Conservation (phyloP, 208 protist genomes). For the Giardia muris region DNA sequence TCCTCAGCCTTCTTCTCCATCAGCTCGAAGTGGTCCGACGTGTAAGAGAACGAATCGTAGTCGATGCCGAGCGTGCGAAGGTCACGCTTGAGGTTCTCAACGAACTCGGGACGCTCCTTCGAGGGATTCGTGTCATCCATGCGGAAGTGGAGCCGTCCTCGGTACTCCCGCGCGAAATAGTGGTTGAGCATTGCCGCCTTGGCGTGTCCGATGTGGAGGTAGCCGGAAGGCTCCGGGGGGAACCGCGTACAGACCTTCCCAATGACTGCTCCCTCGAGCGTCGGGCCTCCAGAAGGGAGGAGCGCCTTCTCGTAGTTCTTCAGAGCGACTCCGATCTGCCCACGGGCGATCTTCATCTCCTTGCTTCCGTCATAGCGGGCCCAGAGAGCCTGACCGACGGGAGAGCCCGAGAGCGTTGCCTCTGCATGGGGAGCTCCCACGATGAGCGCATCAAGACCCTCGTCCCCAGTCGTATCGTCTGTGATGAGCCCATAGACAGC, state of each 20-base stretch:
- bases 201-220: slow-evolving; percentile 86
- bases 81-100: slow-evolving; percentile 77
- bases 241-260: slow-evolving; percentile 72
- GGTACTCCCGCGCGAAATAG: slow-evolving; percentile 75
- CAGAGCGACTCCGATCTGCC: neutral
- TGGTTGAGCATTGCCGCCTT: slow-evolving; percentile 91
- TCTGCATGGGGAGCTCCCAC: neutral
- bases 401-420: neutral
- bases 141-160: slow-evolving; percentile 85
- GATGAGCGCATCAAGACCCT: neutral
- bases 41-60: slow-evolving; percentile 64
- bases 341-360: neutral
- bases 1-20: slow-evolving; percentile 65
- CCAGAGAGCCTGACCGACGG: neutral
- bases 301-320: slow-evolving; percentile 21
- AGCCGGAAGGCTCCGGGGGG: slow-evolving; percentile 82
- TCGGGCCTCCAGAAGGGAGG: neutral
- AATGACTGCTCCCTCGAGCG: neutral
- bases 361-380: neutral
- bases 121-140: slow-evolving; percentile 99
- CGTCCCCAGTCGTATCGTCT: neutral
- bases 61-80: slow-evolving; percentile 63
- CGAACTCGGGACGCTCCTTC: slow-evolving; percentile 83
- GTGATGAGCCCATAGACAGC: no score
- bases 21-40: slow-evolving; percentile 86